A percentile compares a stretch with the other conserved stretches of the same genome.
These are phyloP conservation scores for Suillus luteus DNA, from an alignment of 768 basidiomycete genomes.

Conservation along the genomic window DNA sequence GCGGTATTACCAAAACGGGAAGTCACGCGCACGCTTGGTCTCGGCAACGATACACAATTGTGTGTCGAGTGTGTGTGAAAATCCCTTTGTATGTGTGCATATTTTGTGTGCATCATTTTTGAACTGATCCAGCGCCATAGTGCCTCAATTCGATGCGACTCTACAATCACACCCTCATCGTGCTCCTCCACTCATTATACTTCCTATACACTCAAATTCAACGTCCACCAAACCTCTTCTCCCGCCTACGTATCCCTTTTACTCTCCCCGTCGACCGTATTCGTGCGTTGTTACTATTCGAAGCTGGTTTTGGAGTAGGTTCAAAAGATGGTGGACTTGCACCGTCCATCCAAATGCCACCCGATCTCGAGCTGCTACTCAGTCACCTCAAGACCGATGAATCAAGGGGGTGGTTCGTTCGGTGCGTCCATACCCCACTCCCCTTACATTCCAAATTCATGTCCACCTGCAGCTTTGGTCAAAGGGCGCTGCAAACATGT, in stretches of 20 bases:
- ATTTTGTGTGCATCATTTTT: too few relatives aligned
- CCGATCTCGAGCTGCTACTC: slow-evolving; percentile 53
- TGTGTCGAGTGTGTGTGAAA: too few relatives aligned
- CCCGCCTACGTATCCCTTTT: slow-evolving; percentile 52
- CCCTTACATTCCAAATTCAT: slow-evolving; percentile 4
- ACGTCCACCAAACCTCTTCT: slow-evolving; percentile 65
- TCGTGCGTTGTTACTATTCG: slow-evolving; percentile 44
- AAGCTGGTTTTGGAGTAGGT: slow-evolving; percentile 40
- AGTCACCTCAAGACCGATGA: slow-evolving; percentile 59
- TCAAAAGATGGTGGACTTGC: slow-evolving; percentile 14
- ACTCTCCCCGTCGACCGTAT: slow-evolving; percentile 56
- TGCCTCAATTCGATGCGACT: too few relatives aligned
- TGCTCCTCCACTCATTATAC: slow-evolving; percentile 55
- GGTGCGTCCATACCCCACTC: slow-evolving; percentile 40
- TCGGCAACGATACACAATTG: too few relatives aligned
- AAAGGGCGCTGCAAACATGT: slow-evolving; percentile 62
- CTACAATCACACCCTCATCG: slow-evolving; percentile 19
- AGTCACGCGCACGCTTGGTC: too few relatives aligned
- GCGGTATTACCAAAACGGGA: too few relatives aligned
- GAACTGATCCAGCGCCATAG: too few relatives aligned
- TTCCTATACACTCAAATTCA: slow-evolving; percentile 46
- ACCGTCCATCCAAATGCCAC: slow-evolving; percentile 37
- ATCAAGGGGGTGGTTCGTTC: slow-evolving; percentile 56
- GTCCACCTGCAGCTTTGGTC: slow-evolving; percentile 57
- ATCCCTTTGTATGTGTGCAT: too few relatives aligned